Conservation (phyloP, 2,329 filamentous ascomycete species). For the Monosporascus ibericus region DNA sequence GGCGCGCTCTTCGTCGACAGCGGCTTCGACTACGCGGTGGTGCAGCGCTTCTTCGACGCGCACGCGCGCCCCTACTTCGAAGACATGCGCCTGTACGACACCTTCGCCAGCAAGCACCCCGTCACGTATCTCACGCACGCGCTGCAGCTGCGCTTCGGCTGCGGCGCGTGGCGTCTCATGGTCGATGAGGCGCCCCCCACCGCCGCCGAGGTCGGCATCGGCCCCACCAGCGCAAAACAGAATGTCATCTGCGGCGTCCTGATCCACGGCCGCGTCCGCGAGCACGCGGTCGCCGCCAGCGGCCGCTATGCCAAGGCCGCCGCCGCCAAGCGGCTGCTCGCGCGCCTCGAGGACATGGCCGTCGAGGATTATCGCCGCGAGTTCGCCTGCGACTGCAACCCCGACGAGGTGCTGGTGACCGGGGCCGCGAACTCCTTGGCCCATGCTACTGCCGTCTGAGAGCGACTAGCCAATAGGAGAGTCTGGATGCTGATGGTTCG, state of each 20-base stretch:
- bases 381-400: slow-evolving; percentile 59
- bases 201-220: slow-evolving; percentile 26
- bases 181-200: slow-evolving; percentile 36
- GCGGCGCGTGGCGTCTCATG: slow-evolving; percentile 51
- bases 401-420: slow-evolving; percentile 4
- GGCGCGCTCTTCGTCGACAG: slow-evolving; percentile 91
- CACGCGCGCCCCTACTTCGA: slow-evolving; percentile 74
- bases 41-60: slow-evolving; percentile 70
- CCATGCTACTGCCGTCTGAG: slow-evolving; percentile 13
- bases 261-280: slow-evolving; percentile 66
- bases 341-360: slow-evolving; percentile 36
- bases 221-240: slow-evolving; percentile 35
- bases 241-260: slow-evolving; percentile 64
- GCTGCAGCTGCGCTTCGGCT: slow-evolving; percentile 60
- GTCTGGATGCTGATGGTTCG: background rate
- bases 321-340: slow-evolving; percentile 55
- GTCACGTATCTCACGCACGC: slow-evolving; percentile 64
- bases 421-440: slow-evolving; percentile 4
- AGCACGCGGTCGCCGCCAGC: slow-evolving; percentile 54
- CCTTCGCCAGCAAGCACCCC: slow-evolving; percentile 80
- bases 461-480: background rate
- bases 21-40: slow-evolving; percentile 65
- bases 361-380: slow-evolving; percentile 51
- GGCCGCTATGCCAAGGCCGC: slow-evolving; percentile 67
- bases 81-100: slow-evolving; percentile 83